A percentile compares a stretch with the other conserved stretches of the same genome.
Evolutionary conservation across 2,329 filamentous ascomycete species (phyloP).

Genomic region (Xylaria sp.): DNA sequence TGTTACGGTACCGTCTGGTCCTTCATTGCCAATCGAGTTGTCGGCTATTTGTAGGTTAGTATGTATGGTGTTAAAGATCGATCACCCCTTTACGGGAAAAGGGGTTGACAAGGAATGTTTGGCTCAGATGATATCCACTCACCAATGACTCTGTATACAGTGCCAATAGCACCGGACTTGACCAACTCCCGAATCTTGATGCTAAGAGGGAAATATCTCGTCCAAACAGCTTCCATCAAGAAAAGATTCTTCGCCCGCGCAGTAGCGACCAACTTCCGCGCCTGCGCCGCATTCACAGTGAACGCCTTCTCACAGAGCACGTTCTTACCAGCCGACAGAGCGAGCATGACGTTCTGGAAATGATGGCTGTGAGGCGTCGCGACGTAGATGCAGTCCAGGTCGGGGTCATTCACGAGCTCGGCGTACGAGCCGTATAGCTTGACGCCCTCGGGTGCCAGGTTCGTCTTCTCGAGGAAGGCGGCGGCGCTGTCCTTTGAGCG

Average conservation of each 20-base stretch:
- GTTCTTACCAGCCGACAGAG: conserved; percentile 75
- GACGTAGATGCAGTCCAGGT: conserved; percentile 82
- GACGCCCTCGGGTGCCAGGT: conserved; percentile 58
- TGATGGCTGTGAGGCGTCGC: conserved; percentile 90
- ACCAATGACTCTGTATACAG: conserved; percentile 56
- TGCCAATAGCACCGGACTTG: conserved; percentile 49
- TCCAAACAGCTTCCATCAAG: conserved; percentile 88
- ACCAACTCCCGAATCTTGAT: conserved; percentile 66
- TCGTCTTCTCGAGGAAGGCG: conserved; percentile 65
- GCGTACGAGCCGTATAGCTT: conserved; percentile 75
- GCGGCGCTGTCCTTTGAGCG: conserved; percentile 63
- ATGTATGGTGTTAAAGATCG: background rate
- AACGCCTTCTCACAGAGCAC: conserved; percentile 90
- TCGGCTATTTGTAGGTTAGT: conserved; percentile 40
- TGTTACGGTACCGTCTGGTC: conserved; percentile 50
- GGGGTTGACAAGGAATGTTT: too few relatives aligned
- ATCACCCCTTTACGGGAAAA: too few relatives aligned
- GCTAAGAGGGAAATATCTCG: conserved; percentile 79
- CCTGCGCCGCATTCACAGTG: conserved; percentile 75
- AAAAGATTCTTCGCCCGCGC: conserved; percentile 69
- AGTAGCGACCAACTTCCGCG: conserved; percentile 63
- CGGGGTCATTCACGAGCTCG: conserved; percentile 70
- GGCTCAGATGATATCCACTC: conserved; percentile 19
- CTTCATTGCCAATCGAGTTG: conserved; percentile 56
- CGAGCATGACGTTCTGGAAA: conserved; percentile 86